Evolutionary conservation across 2,329 filamentous ascomycete species (phyloP), one percentile per base, ranked within the genome.

Genomic region (Paecilomyces niveus): DNA sequence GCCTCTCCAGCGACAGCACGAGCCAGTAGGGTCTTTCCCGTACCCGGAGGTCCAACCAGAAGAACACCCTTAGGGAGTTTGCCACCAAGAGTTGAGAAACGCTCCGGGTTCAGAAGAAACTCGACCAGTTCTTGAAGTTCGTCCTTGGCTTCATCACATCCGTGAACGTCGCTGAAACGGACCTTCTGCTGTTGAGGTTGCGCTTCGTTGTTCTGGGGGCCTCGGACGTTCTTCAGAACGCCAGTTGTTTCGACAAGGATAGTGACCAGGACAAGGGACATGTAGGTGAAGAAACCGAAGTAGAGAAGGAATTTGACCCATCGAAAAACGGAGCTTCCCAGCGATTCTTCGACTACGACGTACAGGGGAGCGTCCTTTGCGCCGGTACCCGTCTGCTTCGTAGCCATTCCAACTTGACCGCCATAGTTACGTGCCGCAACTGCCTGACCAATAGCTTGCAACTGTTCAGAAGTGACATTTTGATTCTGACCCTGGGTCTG

Each of bases 11-110:
- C 94, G 61, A 99, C 94, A 57, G 94, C 95, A 68, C 94, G 88
- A 62, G 94, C 94, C 61, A 99, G 84, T 49, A 99, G 84, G 11
- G 94, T 99, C 79, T 99, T 99, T 78, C 94, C 94, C 61, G 94
- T 99, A 78, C 94, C 94, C 56, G 94, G 94, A 70, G 94, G 94
- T 0, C 94, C 94, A 69, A 96, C 91, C 24, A 99, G 84, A 55
- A 99, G 83, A 59, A 99, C 91, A 80, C 94, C 94, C 77, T 97
- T 99, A 57, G 94, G 94, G 57, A 99, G 84, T 77, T 97, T 97
- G 68, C 94, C 94, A 70, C 94, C 94, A 54, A 99, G 87, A 61
- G 90, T 90, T 53, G 89, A 92, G 77, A 97, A 99, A 70, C 89
- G 90, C 10, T 96, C 90, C 0, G 94, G 95, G 72, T 93, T 92